These are phyloP conservation scores for Aspergillus bertholletiae DNA, from an alignment of 495 filamentous ascomycete species.

Conservation along the genomic window DNA sequence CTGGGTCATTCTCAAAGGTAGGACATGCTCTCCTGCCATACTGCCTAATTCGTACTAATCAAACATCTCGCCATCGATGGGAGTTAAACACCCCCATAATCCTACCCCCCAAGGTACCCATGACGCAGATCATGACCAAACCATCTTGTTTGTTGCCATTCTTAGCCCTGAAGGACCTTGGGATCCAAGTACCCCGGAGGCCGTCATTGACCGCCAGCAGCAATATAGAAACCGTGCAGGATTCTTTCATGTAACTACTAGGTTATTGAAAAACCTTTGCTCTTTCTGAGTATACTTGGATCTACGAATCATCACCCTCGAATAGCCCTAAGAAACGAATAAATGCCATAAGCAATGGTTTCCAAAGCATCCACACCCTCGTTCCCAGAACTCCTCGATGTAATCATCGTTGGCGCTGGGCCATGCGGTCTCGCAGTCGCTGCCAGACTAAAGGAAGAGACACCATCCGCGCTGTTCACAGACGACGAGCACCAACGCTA, in stretches of 20 bases:
- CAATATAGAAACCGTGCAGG: background rate
- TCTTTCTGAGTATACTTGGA: background rate
- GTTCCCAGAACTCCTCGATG: constrained; percentile 44
- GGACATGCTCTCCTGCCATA: background rate
- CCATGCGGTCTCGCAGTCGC: constrained; percentile 61
- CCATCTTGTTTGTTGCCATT: background rate
- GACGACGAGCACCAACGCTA: constrained; percentile 64
- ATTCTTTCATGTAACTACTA: background rate
- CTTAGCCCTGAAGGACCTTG: constrained; percentile 31
- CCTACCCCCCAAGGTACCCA: constrained; percentile 25
- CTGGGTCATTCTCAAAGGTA: too few species aligned
- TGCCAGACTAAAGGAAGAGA: constrained; percentile 55
- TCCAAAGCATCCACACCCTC: background rate
- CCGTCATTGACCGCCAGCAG: background rate
- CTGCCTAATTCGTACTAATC: background rate
- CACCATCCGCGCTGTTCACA: constrained; percentile 61
- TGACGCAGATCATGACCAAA: constrained; percentile 1
- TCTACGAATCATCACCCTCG: background rate
- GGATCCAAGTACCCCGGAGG: constrained; percentile 34
- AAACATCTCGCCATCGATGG: too few species aligned
- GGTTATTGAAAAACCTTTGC: background rate
- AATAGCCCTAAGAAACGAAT: background rate
- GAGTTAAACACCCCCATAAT: background rate
- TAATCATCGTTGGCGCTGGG: constrained; percentile 61
- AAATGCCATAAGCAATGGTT: background rate